Evolutionary conservation across 1,284 basidiomycete genomes (phyloP), one percentile per base, ranked within the genome.

Genomic region (Limonomyces culmigenus): DNA sequence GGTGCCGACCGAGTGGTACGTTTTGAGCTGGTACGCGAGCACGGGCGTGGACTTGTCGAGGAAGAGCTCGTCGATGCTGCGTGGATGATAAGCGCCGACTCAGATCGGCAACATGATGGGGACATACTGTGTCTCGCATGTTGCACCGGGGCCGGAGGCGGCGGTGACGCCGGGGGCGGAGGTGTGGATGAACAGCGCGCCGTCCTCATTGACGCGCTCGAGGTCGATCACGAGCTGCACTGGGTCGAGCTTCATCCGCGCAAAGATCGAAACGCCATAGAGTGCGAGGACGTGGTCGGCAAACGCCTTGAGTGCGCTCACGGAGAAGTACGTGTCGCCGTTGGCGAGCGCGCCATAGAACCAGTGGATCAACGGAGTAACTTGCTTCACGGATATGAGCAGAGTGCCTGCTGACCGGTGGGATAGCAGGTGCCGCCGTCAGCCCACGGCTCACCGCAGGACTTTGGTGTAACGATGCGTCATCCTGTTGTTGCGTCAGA

Each of bases 161-260:
- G 73, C 65, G 1, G 81, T 89, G 33, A 81, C 61, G 37, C 92
- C 91, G 2, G 92, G 85, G 19, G 77, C 65, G 41, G 79, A 86
- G 16, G 91, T 92, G 61, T 97, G 91, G 47, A 98, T 98, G 61
- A 92, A 98, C n/a, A 92, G 87, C 29, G 93, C 92, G 38, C 87
- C 77, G 32, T 69, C 62, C 40, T 81, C 74, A 47, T 81, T 79
- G 53, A 95, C 78, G 57, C 84, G 86, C 62, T 98, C 92, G 46
- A 99, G 79, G 55, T 98, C 92, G 53, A 99, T 97, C 44, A 92
- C 84, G 39, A 98, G 81, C 50, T 81, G 76, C 48, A 65, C 70
- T 2, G 83, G 83, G 50, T 93, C 87, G 56, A 95, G 89, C 54
- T 93, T 89, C 42, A 92, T 95, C 65, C 80, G 96, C 1, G 93